Evolutionary conservation across 139 green algal species (phyloP).

Genomic region (Desmodesmus armatus): DNA sequence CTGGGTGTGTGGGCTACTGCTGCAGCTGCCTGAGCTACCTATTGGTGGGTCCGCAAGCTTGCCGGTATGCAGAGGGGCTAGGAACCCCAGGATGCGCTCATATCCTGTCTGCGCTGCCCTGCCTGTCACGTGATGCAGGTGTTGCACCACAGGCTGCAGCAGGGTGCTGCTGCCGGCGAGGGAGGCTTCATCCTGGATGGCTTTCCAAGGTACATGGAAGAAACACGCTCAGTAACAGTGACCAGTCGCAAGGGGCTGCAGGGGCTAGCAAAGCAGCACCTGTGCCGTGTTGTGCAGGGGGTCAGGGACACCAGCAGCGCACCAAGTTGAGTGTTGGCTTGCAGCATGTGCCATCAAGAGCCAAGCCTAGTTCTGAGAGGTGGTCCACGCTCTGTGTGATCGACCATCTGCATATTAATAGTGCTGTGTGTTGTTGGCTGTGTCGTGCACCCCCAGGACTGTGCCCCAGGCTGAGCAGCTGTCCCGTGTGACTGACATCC

Average conservation of each 20-base stretch:
- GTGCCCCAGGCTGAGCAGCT: slow-evolving; percentile 78
- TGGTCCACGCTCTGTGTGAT: too few species aligned
- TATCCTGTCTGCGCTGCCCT: too few species aligned
- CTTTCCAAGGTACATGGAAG: slow-evolving; percentile 82
- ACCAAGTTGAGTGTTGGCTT: not conserved
- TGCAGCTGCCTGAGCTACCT: too few species aligned
- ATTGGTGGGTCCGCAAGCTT: too few species aligned
- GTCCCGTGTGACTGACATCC: slow-evolving; percentile 65
- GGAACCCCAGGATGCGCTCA: too few species aligned
- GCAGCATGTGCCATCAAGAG: not conserved
- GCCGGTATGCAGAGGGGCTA: too few species aligned
- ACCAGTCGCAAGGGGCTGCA: slow-evolving; percentile 47
- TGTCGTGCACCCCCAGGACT: slow-evolving; percentile 28
- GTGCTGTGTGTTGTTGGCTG: not conserved
- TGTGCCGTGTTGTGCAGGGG: not conserved
- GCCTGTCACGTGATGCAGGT: slow-evolving; percentile 58
- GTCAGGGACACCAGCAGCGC: not conserved
- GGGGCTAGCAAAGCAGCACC: not conserved
- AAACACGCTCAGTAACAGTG: too few species aligned
- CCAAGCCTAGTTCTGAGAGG: not conserved
- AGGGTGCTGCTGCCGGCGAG: slow-evolving; percentile 59
- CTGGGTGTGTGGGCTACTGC: too few species aligned
- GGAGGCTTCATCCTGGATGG: slow-evolving; percentile 95
- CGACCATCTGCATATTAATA: not conserved
- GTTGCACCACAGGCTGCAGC: slow-evolving; percentile 69